These are phyloP conservation scores for Quercus agrifolia DNA, from an alignment of 306 rosid genomes.

Conservation along the genomic window DNA sequence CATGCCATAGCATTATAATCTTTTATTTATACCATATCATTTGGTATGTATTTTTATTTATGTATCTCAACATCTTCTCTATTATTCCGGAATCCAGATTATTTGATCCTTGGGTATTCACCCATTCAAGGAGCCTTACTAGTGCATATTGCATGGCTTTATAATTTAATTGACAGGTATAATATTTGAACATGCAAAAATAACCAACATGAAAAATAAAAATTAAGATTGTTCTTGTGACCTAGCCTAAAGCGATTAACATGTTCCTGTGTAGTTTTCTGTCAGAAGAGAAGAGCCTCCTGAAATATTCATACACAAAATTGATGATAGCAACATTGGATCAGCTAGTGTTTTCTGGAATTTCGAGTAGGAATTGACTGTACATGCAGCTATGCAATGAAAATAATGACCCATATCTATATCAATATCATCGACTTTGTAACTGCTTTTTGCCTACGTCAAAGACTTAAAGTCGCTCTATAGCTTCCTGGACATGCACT, in stretches of 20 bases:
- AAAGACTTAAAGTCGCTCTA: neutral
- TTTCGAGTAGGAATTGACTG: conserved; percentile 33
- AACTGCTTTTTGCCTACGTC: neutral
- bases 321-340: conserved; percentile 26
- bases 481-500: neutral
- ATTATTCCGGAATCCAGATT: neutral
- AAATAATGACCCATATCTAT: conserved; percentile 21
- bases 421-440: neutral
- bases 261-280: neutral
- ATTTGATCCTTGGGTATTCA: neutral
- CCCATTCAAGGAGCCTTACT: neutral
- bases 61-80: neutral
- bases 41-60: neutral
- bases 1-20: no score
- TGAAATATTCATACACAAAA: conserved; percentile 54
- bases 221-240: neutral
- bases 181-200: neutral
- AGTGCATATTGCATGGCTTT: neutral
- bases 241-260: neutral
- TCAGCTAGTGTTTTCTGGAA: conserved; percentile 36
- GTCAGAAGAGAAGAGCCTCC: conserved; percentile 60
- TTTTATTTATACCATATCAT: neutral
- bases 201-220: neutral
- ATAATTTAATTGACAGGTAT: neutral
- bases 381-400: conserved; percentile 7